Conservation (phyloP, 257 asterid genomes). For the Avicennia marina region DNA sequence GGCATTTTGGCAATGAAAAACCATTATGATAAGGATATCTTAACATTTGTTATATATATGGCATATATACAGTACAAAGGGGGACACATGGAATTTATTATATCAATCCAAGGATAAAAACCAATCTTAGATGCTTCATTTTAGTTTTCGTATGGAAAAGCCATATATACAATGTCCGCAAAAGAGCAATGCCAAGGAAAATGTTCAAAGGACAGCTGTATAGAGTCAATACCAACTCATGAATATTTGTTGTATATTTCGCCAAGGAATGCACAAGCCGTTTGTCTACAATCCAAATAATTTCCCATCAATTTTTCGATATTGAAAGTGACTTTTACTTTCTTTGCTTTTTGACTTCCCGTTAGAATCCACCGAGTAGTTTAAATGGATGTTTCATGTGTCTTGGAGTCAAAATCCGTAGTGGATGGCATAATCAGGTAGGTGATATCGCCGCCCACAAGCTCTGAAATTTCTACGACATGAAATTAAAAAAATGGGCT, state of each 20-base stretch:
- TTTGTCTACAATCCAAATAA: conserved; percentile 4
- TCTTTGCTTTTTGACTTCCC: conserved; percentile 6
- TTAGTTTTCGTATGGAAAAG: neutral
- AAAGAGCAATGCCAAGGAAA: neutral
- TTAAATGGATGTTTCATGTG: conserved; percentile 19
- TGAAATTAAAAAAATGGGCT: conserved; percentile 2
- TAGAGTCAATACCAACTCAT: conserved; percentile 10
- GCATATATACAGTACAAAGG: conserved; percentile 2
- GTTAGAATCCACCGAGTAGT: conserved; percentile 3
- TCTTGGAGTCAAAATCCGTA: conserved; percentile 33
- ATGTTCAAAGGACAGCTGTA: neutral
- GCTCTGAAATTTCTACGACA: conserved; percentile 27
- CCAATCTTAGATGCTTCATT: conserved; percentile 6
- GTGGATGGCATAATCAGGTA: conserved; percentile 14
- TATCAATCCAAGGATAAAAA: neutral
- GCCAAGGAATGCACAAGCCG: conserved; percentile 4
- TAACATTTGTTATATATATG: neutral
- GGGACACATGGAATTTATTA: conserved; percentile 17
- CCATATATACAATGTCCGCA: neutral
- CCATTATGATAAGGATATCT: conserved; percentile 4
- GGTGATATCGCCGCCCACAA: conserved; percentile 40
- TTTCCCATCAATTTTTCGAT: conserved; percentile 19
- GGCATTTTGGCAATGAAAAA: no score
- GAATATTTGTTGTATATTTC: neutral
- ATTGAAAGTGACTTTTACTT: conserved; percentile 16